Evolutionary conservation across 495 filamentous ascomycete species (phyloP), one percentile per base, ranked within the genome.

Genomic region (Cudoniella acicularis): DNA sequence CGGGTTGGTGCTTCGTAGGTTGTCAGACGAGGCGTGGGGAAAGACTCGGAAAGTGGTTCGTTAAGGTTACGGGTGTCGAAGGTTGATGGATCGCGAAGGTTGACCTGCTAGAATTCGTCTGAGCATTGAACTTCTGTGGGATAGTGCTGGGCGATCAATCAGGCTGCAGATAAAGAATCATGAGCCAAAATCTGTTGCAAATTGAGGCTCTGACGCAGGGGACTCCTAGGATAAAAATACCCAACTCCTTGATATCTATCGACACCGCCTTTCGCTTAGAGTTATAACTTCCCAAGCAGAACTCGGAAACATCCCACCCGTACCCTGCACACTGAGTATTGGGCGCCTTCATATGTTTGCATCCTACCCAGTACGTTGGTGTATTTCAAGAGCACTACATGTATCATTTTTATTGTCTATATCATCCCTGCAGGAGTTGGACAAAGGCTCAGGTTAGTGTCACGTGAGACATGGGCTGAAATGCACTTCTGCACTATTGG

Each of bases 121-220:
- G 45, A 50, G 49, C 51, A 61, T 61, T 27, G 46, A 23, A 27
- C 30, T 50, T 55, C 27, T 55, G 21, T 52, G 4, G 45, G 10
- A 45, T 56, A 16, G 10, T 49, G 13, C 49, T 53, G 22, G 30
- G 36, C 41, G 23, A 49, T 30, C 48, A 46, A 59, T 52, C 30
- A 30, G 22, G 36, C 30, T 11, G 57, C 49, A 47, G 60, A 63
- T 43, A 54, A 27, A 58, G 42, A 58, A 50, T 49, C 22, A 50
- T 54, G 55, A 42, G 43, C 27, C 2, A n/a, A 47, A n/a, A 49
- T 46, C 49, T 58, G 60, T 54, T 18, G 53, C 54, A 63, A 45
- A 49, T 46, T 27, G 43, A 21, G 43, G 55, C 50, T 60, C 50
- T n/a, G 25, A 30, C 17, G 47, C 54, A 58, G 50, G 60, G 55